Conservation (phyloP, 495 filamentous ascomycete species). For the Xylaria scruposa region DNA sequence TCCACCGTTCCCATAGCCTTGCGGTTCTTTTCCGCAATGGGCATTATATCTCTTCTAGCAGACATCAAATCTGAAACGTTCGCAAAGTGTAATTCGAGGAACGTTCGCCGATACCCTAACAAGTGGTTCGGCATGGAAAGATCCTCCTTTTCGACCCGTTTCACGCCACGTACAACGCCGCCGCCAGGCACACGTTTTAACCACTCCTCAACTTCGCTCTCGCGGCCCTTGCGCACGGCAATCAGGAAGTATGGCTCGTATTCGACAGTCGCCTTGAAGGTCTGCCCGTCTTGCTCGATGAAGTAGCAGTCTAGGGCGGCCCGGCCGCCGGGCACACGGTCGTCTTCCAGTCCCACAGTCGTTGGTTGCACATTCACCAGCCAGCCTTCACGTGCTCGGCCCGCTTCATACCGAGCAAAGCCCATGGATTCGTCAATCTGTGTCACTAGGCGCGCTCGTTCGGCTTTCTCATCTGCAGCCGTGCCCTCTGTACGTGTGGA, state of each 20-base stretch:
- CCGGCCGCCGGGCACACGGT: slow-evolving; percentile 75
- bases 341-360: slow-evolving; percentile 72
- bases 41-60: slow-evolving; percentile 81
- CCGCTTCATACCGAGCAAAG: slow-evolving; percentile 90
- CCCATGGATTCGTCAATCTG: slow-evolving; percentile 94
- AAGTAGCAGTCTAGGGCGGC: slow-evolving; percentile 98
- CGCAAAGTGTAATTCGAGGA: slow-evolving; percentile 82
- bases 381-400: slow-evolving; percentile 87
- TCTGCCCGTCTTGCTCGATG: slow-evolving; percentile 88
- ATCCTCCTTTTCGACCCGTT: slow-evolving; percentile 88
- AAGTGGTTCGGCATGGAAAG: slow-evolving; percentile 96
- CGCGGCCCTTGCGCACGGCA: slow-evolving; percentile 84
- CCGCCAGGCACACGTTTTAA: slow-evolving; percentile 80
- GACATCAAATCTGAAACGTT: slow-evolving; percentile 87
- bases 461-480: slow-evolving; percentile 82
- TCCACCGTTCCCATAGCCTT: slow-evolving; percentile 95
- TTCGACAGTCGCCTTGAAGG: slow-evolving; percentile 95
- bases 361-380: slow-evolving; percentile 94
- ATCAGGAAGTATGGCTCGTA: slow-evolving; percentile 98
- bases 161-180: slow-evolving; percentile 79
- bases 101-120: slow-evolving; percentile 85
- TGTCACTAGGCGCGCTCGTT: slow-evolving; percentile 82
- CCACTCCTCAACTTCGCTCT: slow-evolving; percentile 97
- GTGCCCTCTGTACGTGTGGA: slow-evolving; percentile 81
- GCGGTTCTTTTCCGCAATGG: slow-evolving; percentile 95